Percentiles rank a stretch among this genome's conserved stretches.
Conservation (phyloP, 345 rosid species). For the Arabidopsis arenosa region DNA sequence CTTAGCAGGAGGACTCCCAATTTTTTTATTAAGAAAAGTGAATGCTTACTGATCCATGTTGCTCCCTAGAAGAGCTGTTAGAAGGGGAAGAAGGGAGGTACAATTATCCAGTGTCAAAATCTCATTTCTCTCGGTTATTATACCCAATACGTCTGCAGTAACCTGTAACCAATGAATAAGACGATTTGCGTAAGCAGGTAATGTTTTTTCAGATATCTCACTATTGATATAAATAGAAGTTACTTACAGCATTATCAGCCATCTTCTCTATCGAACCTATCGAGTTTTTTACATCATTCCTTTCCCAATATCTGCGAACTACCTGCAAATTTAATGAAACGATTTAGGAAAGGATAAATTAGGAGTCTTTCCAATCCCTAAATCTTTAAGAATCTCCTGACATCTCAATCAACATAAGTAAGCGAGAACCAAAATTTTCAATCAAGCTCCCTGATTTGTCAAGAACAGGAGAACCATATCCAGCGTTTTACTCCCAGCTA, state of each 20-base stretch:
- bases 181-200: neutral
- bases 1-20: conserved; percentile 9
- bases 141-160: conserved; percentile 76
- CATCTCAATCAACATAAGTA: conserved; percentile 9
- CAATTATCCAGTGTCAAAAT: conserved; percentile 78
- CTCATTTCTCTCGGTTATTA: conserved; percentile 70
- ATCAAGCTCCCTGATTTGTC: conserved; percentile 14
- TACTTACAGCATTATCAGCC: conserved; percentile 88
- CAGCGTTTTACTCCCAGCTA: conserved; percentile 5
- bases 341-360: conserved; percentile 27
- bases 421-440: neutral
- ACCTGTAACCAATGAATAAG: conserved; percentile 61
- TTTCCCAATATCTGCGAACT: conserved; percentile 87
- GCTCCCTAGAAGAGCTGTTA: conserved; percentile 76
- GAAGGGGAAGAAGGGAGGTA: conserved; percentile 85
- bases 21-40: neutral
- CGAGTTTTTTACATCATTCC: conserved; percentile 80
- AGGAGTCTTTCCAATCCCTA: conserved; percentile 10
- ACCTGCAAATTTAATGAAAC: conserved; percentile 57
- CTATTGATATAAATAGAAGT: conserved; percentile 9
- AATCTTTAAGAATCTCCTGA: conserved; percentile 43
- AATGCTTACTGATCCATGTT: conserved; percentile 78
- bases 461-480: conserved; percentile 11
- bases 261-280: conserved; percentile 85
- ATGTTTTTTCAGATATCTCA: conserved; percentile 1